A percentile compares a stretch with the other conserved stretches of the same genome.
phyloP scores from a whole-genome alignment of 176 grass and related monocot species.

The Typha latifolia region DNA sequence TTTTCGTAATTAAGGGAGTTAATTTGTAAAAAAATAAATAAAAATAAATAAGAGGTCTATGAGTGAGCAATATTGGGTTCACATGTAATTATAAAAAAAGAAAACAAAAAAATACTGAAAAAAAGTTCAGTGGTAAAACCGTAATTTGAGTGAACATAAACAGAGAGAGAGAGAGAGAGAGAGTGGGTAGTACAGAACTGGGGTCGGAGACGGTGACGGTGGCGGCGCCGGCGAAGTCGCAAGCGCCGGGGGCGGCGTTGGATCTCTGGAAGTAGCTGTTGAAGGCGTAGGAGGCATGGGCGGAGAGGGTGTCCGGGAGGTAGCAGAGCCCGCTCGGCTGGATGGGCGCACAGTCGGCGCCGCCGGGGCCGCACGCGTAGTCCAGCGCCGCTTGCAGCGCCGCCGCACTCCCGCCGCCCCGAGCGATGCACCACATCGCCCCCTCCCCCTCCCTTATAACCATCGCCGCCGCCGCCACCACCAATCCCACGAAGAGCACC shows the following conservation, averaged over 20 bases:
- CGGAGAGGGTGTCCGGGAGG: slow-evolving; percentile 22
- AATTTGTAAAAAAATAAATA: too few species aligned
- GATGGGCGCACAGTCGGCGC: slow-evolving; percentile 17
- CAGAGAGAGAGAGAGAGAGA: too few species aligned
- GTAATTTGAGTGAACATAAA: too few species aligned
- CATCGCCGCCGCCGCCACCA: neutral
- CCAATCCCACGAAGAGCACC: neutral
- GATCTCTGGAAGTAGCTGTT: slow-evolving; percentile 40
- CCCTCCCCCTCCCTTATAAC: neutral
- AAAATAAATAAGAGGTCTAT: too few species aligned
- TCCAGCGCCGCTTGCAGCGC: slow-evolving; percentile 42
- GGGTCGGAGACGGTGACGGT: slow-evolving; percentile 2
- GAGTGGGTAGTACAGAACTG: neutral
- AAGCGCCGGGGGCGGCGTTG: neutral
- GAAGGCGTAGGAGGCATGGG: slow-evolving; percentile 43
- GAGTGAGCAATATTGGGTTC: too few species aligned
- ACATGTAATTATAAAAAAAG: too few species aligned
- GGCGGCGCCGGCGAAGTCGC: slow-evolving; percentile 27
- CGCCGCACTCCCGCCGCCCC: slow-evolving; percentile 22
- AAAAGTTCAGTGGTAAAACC: too few species aligned
- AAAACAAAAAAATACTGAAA: too few species aligned
- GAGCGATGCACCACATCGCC: slow-evolving; percentile 57
- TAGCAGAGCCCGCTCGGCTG: slow-evolving; percentile 23
- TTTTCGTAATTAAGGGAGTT: too few species aligned
- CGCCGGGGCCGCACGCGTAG: slow-evolving; percentile 59